Evolutionary conservation across 2,329 filamentous ascomycete species (phyloP).

Genomic region (Aspergillus candidus): DNA sequence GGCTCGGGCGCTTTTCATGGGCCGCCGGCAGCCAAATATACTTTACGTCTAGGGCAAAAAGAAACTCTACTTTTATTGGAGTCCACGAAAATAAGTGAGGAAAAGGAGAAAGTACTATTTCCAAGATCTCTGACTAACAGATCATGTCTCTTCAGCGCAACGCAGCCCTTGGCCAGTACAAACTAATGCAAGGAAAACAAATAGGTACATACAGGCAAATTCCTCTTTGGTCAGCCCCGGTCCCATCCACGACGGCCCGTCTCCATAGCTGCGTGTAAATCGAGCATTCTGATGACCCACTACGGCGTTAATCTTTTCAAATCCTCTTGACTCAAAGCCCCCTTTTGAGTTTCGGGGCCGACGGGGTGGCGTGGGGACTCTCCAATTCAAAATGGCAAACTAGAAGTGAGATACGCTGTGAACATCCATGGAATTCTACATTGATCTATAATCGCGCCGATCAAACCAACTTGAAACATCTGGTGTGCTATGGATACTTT

Average conservation of each 20-base stretch:
- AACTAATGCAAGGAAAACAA: conserved; percentile 22
- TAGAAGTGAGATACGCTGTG: no score
- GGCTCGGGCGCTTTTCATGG: conserved; percentile 1
- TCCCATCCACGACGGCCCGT: conserved; percentile 8
- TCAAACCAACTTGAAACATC: no score
- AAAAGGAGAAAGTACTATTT: conserved; percentile 15
- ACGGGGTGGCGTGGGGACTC: no score
- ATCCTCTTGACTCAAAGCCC: no score
- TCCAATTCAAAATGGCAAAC: no score
- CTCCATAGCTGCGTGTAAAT: conserved; percentile 11
- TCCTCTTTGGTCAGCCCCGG: conserved; percentile 5
- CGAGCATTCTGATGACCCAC: not conserved
- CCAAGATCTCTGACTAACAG: conserved; percentile 3
- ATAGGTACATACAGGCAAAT: conserved; percentile 14
- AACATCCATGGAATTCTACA: no score
- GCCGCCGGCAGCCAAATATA: conserved; percentile 13
- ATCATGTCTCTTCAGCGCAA: conserved; percentile 7
- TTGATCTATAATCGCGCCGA: no score
- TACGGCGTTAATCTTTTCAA: no score
- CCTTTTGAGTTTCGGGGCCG: no score
- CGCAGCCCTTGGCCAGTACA: conserved; percentile 15
- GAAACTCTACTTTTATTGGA: conserved; percentile 3
- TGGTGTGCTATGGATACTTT: no score
- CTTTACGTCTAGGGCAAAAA: conserved; percentile 2
- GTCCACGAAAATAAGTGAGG: not conserved